These are phyloP conservation scores for Talaromyces ruber DNA, from an alignment of 495 filamentous ascomycete genomes.

Conservation along the genomic window DNA sequence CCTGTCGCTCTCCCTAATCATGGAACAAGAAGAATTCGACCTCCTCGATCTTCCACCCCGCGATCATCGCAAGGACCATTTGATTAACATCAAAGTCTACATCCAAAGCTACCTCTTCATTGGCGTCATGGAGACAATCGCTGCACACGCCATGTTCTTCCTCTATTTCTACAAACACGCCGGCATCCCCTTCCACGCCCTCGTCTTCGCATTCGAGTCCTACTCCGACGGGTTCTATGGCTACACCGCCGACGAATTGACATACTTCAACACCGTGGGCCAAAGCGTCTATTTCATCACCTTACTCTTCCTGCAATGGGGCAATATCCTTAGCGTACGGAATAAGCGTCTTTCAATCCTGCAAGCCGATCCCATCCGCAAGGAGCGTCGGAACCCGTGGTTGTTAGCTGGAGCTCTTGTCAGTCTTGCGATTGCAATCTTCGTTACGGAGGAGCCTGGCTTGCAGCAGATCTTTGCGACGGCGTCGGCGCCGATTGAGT, in stretches of 20 bases:
- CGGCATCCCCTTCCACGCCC: slow-evolving; percentile 45
- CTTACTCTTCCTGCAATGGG: slow-evolving; percentile 47
- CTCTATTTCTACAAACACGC: slow-evolving; percentile 38
- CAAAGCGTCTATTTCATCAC: slow-evolving; percentile 35
- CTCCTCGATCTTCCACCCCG: slow-evolving; percentile 52
- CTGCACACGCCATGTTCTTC: slow-evolving; percentile 57
- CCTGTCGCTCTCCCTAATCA: slow-evolving; percentile 21
- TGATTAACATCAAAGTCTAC: slow-evolving; percentile 58
- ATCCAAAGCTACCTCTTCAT: slow-evolving; percentile 56
- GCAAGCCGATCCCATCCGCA: slow-evolving; percentile 56
- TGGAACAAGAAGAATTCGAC: slow-evolving; percentile 50
- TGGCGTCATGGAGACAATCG: slow-evolving; percentile 49
- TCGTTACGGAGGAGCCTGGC: slow-evolving; percentile 53
- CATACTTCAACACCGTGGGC: slow-evolving; percentile 31
- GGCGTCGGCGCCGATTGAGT: slow-evolving; percentile 47
- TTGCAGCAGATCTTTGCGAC: slow-evolving; percentile 48
- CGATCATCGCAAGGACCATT: slow-evolving; percentile 47
- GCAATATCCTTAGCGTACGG: slow-evolving; percentile 56
- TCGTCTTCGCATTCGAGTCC: slow-evolving; percentile 54
- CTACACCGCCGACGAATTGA: slow-evolving; percentile 30
- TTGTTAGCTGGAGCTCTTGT: slow-evolving; percentile 59
- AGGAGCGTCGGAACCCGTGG: slow-evolving; percentile 47
- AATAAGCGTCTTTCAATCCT: slow-evolving; percentile 58
- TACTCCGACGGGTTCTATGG: slow-evolving; percentile 36
- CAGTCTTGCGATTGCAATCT: slow-evolving; percentile 50